phyloP scores from a whole-genome alignment of 2,329 filamentous ascomycete genomes.

The Coniochaeta prunicola region DNA sequence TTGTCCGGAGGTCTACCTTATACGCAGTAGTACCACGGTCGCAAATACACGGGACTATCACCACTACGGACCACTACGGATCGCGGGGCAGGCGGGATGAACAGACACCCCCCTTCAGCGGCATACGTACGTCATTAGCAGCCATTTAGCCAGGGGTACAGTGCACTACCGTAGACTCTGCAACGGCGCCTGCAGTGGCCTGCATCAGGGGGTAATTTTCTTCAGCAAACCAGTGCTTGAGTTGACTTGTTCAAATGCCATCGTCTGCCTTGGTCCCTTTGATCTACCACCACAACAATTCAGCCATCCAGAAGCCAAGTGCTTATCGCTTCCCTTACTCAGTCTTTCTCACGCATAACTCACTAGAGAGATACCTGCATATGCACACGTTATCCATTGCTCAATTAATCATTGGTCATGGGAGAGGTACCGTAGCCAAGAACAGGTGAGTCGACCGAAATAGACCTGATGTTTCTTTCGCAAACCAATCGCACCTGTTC shows the following conservation, averaged over 20 bases:
- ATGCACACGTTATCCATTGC: neutral
- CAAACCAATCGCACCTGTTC: neutral
- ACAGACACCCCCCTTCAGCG: neutral
- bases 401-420: neutral
- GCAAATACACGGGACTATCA: neutral
- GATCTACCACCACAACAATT: neutral
- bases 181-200: neutral
- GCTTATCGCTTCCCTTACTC: neutral
- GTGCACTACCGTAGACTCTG: neutral
- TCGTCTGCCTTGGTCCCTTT: neutral
- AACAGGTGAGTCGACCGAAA: neutral
- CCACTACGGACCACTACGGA: too few relatives aligned
- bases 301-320: neutral
- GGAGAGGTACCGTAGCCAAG: neutral
- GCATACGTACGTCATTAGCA: neutral
- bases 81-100: neutral
- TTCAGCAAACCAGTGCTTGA: neutral
- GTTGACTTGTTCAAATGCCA: neutral
- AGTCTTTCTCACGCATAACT: neutral
- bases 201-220: neutral
- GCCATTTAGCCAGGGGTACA: conserved; percentile 1
- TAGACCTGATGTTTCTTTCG: neutral
- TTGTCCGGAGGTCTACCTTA: neutral
- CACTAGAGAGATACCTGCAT: neutral
- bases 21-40: too few relatives aligned